These are phyloP conservation scores for Eremothecium coryli DNA, from an alignment of 1,139 yeast species.

Conservation along the genomic window DNA sequence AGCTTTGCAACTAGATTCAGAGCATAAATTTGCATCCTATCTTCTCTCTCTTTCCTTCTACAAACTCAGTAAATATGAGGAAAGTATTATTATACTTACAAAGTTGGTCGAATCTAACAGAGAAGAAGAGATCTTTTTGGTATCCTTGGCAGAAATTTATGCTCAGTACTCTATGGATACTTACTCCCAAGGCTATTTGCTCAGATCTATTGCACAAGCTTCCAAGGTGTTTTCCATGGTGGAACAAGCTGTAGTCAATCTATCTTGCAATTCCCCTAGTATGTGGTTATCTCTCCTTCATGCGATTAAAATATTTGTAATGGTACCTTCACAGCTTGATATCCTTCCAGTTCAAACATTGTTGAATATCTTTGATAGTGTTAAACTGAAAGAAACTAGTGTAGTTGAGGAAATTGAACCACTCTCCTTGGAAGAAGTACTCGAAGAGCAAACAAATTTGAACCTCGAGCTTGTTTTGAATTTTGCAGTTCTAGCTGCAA, in stretches of 20 bases:
- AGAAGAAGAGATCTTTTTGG: constrained; percentile 47
- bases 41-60: constrained; percentile 56
- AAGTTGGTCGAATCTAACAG: constrained; percentile 39
- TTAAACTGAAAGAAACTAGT: constrained; percentile 9
- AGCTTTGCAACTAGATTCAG: constrained; percentile 45
- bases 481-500: constrained; percentile 25
- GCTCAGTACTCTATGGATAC: constrained; percentile 47
- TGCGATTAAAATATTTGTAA: constrained; percentile 37
- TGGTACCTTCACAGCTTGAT: constrained; percentile 39
- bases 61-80: constrained; percentile 42
- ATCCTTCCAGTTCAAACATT: constrained; percentile 39
- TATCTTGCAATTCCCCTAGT: constrained; percentile 35
- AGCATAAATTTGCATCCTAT: constrained; percentile 54
- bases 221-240: constrained; percentile 33
- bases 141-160: constrained; percentile 49
- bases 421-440: constrained; percentile 40
- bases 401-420: constrained; percentile 21
- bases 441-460: constrained; percentile 17
- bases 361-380: constrained; percentile 30
- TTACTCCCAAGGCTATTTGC: constrained; percentile 53
- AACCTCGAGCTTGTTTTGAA: constrained; percentile 22
- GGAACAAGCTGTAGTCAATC: constrained; percentile 13
- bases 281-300: constrained; percentile 48
- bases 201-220: constrained; percentile 50
- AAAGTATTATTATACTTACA: constrained; percentile 36